Base-by-base conservation (phyloP, 1,284 basidiomycete genomes). In the Testicularia cyperi region DNA sequence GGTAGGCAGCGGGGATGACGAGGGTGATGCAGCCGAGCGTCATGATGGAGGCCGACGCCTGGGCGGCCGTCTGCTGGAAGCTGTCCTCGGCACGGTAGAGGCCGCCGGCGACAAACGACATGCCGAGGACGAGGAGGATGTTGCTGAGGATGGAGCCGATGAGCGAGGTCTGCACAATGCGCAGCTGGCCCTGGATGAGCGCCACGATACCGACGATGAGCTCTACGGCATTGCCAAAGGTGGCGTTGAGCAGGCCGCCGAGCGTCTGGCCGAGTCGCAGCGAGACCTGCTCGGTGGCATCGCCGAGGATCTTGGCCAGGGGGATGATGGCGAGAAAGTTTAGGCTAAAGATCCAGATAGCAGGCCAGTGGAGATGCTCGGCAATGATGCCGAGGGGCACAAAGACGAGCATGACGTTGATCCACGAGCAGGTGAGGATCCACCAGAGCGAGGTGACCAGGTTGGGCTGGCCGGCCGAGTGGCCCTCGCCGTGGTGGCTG, bases 1-100 rank as follows among this genome's bases (percentile, higher is more conserved):
- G 82, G 71, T 90, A 92, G 1, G 90, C 90, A 23, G 90, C 90
- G n/a, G 90, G 90, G 47, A 95, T 86, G 55, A 92, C 86, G 29
- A 95, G 82, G 21, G 90, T 91, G 76, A 92, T 90, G 76, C 88
- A 88, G 6, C 90, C 83, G 25, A 94, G 80, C 4, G 88, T 91
- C 87, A 92, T 88, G 48, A 94, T 74, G n/a, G 65, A 68, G 29
- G 60, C 71, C 12, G 51, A 61, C 2, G 74, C 72, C 58, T 76
- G 74, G 18, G 74, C 74, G 6, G 74, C 68, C 1, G 74, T 76
- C 49, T 71, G 67, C 42, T 73, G 71, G 38, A 76, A 76, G 9
- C 55, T 56, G 43, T 64, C 69, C 34, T 76, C 74, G 26, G 53
- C 32, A 32, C 54, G 54, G 43, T 58, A 64, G 37, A 76, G 31